Conservation (phyloP, 192 early-diverging fungal species). For the Backusella sp. region DNA sequence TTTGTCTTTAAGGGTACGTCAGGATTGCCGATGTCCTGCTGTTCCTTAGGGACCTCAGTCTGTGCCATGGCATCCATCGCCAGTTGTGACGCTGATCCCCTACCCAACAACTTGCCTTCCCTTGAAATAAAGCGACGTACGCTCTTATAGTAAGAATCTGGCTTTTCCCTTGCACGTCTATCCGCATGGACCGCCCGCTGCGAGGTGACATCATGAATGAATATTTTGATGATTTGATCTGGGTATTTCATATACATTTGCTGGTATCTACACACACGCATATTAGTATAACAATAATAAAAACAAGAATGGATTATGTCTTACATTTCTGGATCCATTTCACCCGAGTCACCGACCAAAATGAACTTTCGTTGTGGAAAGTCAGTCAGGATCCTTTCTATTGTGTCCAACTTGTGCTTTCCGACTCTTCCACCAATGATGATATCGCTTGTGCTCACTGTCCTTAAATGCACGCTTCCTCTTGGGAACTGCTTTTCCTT, state of each 20-base stretch:
- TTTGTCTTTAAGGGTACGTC: conserved; percentile 16
- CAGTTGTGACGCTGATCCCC: neutral
- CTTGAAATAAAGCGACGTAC: conserved; percentile 16
- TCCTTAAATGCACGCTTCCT: conserved; percentile 66
- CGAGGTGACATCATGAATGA: conserved; percentile 40
- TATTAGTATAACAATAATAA: neutral
- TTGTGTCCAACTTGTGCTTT: conserved; percentile 27
- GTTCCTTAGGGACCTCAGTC: conserved; percentile 25
- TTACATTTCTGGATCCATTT: conserved; percentile 86
- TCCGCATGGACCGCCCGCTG: conserved; percentile 32
- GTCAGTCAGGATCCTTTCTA: conserved; percentile 41
- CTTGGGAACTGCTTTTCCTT: conserved; percentile 69
- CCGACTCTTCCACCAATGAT: conserved; percentile 23
- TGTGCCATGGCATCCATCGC: conserved; percentile 32
- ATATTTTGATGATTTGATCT: conserved; percentile 37
- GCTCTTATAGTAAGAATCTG: conserved; percentile 10
- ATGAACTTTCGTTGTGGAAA: conserved; percentile 86
- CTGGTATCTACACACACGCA: conserved; percentile 18
- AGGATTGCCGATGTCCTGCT: conserved; percentile 21
- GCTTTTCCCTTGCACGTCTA: neutral
- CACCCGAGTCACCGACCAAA: conserved; percentile 89
- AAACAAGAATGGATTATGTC: neutral
- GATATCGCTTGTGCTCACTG: conserved; percentile 16
- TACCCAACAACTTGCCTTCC: conserved; percentile 5
- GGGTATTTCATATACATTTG: conserved; percentile 31